phyloP scores from a whole-genome alignment of 331 rosid species.

The Quercus lobata region DNA sequence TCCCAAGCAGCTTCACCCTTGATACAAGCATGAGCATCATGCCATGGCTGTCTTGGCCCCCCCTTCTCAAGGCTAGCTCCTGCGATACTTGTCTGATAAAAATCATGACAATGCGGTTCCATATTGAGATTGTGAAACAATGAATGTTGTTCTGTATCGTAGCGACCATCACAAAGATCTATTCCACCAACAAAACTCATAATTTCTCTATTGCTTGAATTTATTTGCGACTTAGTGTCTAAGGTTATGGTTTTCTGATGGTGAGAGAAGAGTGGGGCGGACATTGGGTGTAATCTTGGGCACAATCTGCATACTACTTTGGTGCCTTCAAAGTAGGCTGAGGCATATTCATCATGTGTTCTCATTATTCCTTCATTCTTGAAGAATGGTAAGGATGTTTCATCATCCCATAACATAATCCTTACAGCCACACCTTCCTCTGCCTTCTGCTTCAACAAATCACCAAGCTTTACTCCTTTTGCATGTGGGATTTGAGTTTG shows the following conservation, averaged over 20 bases:
- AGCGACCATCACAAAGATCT: slow-evolving; percentile 85
- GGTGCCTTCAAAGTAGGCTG: slow-evolving; percentile 61
- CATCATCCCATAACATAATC: slow-evolving; percentile 90
- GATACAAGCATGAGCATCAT: slow-evolving; percentile 91
- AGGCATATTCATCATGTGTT: slow-evolving; percentile 81
- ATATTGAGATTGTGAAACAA: slow-evolving; percentile 57
- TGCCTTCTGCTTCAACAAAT: slow-evolving; percentile 73
- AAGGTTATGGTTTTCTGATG: slow-evolving; percentile 81
- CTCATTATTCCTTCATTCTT: slow-evolving; percentile 83
- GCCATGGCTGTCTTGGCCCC: slow-evolving; percentile 98
- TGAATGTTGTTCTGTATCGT: slow-evolving; percentile 84
- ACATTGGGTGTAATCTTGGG: slow-evolving; percentile 60
- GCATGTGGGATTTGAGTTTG: slow-evolving; percentile 74
- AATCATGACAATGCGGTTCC: slow-evolving; percentile 59
- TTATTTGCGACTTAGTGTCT: slow-evolving; percentile 46
- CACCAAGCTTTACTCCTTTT: slow-evolving; percentile 77
- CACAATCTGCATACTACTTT: slow-evolving; percentile 79
- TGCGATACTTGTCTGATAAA: slow-evolving; percentile 72
- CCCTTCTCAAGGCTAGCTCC: slow-evolving; percentile 74
- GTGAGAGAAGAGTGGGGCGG: slow-evolving; percentile 81
- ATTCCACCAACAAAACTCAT: slow-evolving; percentile 86
- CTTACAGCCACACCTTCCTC: slow-evolving; percentile 95
- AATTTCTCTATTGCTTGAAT: slow-evolving; percentile 54
- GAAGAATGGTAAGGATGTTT: slow-evolving; percentile 73
- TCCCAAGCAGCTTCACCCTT: slow-evolving; percentile 91